A percentile compares a stretch with the other conserved stretches of the same genome.
Evolutionary conservation across 768 basidiomycete genomes (phyloP).

Genomic region (Termitomyces heimii): DNA sequence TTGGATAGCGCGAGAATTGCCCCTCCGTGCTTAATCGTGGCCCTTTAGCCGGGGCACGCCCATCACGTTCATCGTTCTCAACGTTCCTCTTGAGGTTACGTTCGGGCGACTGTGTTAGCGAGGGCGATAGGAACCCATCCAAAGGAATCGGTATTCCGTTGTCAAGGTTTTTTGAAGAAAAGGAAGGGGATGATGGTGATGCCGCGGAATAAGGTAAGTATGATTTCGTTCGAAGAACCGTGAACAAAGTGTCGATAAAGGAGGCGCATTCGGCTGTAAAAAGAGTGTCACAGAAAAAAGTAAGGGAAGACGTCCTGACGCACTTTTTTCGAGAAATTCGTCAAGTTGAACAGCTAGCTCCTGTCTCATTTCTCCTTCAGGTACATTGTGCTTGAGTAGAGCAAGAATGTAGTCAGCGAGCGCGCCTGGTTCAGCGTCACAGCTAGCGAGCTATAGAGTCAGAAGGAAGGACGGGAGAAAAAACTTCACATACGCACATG

Average conservation of each 20-base stretch:
- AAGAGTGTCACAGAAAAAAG: conserved; percentile 8
- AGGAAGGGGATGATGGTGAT: conserved; percentile 33
- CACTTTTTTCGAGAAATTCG: conserved; percentile 92
- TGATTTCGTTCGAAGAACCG: conserved; percentile 78
- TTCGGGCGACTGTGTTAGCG: conserved; percentile 37
- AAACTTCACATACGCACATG: conserved; percentile 49
- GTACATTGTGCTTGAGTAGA: conserved; percentile 83
- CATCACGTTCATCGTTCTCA: conserved; percentile 57
- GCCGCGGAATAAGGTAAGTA: conserved; percentile 66
- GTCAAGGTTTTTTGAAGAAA: conserved; percentile 39
- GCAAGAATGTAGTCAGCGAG: conserved; percentile 94
- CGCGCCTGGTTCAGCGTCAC: conserved; percentile 92
- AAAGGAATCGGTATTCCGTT: conserved; percentile 78
- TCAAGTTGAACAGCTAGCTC: conserved; percentile 74
- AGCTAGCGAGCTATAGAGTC: conserved; percentile 43
- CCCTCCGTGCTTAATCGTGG: conserved; percentile 59
- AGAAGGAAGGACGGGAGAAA: conserved; percentile 12
- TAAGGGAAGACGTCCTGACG: conserved; percentile 11
- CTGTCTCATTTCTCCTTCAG: conserved; percentile 76
- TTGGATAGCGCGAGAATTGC: conserved; percentile 60
- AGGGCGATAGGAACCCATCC: conserved; percentile 50
- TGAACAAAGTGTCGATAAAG: conserved; percentile 86
- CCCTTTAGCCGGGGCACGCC: conserved; percentile 60
- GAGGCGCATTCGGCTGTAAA: conserved; percentile 47
- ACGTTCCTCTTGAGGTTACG: conserved; percentile 61